Conservation (phyloP, 306 rosid species). For the Astragalus glycyphyllos region DNA sequence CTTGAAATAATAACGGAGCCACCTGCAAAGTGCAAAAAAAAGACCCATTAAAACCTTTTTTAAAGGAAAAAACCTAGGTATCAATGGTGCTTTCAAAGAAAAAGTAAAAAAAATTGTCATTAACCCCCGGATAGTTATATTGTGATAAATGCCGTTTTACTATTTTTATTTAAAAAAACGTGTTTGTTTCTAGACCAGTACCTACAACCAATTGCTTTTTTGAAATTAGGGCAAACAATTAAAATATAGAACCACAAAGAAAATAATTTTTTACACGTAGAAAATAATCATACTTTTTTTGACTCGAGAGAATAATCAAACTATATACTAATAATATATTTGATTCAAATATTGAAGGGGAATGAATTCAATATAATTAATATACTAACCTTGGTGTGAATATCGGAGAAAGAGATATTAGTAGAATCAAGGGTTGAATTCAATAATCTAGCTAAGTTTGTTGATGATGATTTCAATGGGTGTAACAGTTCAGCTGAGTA, state of each 20-base stretch:
- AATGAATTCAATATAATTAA: background rate
- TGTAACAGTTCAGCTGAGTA: background rate
- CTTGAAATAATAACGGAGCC: conserved; percentile 61
- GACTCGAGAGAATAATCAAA: too few species aligned
- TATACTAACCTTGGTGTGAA: conserved; percentile 39
- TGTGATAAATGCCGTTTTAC: too few species aligned
- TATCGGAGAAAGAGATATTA: conserved; percentile 37
- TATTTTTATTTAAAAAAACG: too few species aligned
- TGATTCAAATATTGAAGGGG: background rate
- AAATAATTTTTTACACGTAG: background rate
- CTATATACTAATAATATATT: background rate
- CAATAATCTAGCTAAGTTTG: conserved; percentile 39
- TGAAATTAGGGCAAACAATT: too few species aligned
- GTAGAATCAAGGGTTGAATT: conserved; percentile 22
- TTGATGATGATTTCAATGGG: conserved; percentile 42
- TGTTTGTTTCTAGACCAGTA: too few species aligned
- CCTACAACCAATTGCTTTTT: too few species aligned
- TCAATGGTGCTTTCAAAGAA: too few species aligned
- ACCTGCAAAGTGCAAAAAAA: conserved; percentile 41
- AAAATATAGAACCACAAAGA: background rate
- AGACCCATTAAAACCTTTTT: too few species aligned
- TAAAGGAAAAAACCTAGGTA: too few species aligned
- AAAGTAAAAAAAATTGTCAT: too few species aligned
- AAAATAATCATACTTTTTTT: background rate
- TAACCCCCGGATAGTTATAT: too few species aligned